A percentile compares a stretch with the other conserved stretches of the same genome.
These are phyloP conservation scores for Pigoraptor vietnamica DNA, from an alignment of 78 protist genomes.

Conservation along the genomic window DNA sequence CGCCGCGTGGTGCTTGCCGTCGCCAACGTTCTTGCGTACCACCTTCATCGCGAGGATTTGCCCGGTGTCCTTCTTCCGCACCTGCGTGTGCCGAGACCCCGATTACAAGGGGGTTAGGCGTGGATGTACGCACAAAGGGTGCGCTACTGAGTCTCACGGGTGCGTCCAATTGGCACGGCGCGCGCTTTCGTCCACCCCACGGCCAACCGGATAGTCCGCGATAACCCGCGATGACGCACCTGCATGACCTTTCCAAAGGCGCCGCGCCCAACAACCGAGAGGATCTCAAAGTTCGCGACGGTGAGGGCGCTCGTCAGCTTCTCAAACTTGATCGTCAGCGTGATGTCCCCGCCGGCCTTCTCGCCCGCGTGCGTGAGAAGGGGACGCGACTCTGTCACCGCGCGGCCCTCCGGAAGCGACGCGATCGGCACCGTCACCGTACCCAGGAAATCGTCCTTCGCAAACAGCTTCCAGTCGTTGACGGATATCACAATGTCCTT, in stretches of 20 bases:
- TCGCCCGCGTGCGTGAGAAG: neutral
- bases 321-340: neutral
- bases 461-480: neutral
- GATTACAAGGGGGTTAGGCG: too few relatives aligned
- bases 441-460: neutral
- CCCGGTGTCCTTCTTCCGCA: neutral
- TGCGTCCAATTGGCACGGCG: too few relatives aligned
- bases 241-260: constrained; percentile 44
- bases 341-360: neutral
- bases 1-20: neutral
- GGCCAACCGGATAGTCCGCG: too few relatives aligned
- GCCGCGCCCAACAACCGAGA: constrained; percentile 42
- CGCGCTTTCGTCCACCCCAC: too few relatives aligned
- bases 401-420: neutral
- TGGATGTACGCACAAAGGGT: too few relatives aligned
- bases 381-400: neutral
- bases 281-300: neutral
- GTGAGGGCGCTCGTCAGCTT: neutral
- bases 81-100: too few relatives aligned
- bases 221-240: too few relatives aligned
- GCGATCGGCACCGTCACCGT: neutral
- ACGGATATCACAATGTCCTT: neutral
- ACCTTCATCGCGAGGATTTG: neutral
- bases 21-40: neutral
- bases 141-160: too few relatives aligned